A percentile compares a stretch with the other conserved stretches of the same genome.
These are phyloP conservation scores for Phragmites australis DNA, from an alignment of 176 grass and related monocot species.

Conservation along the genomic window DNA sequence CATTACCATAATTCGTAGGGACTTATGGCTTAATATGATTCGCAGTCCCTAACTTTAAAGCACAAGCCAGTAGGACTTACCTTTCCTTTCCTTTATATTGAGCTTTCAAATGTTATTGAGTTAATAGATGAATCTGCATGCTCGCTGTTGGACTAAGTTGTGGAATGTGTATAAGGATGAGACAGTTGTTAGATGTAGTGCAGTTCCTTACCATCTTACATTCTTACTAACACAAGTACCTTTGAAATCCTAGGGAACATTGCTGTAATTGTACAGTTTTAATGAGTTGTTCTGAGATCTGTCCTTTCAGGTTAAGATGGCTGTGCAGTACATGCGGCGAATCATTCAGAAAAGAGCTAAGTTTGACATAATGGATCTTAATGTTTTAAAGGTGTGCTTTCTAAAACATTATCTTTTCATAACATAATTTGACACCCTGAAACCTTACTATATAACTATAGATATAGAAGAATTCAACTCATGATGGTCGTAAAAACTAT, in stretches of 20 bases:
- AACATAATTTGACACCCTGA: background rate
- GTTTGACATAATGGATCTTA: conserved; percentile 97
- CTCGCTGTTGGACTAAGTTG: background rate
- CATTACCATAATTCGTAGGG: background rate
- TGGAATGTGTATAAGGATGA: background rate
- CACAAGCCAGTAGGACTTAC: background rate
- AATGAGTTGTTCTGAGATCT: conserved; percentile 5
- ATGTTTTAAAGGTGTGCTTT: conserved; percentile 73
- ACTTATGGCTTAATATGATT: conserved; percentile 1
- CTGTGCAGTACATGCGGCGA: conserved; percentile 87
- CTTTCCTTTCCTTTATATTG: conserved; percentile 23
- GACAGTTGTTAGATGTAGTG: conserved; percentile 23
- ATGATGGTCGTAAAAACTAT: background rate
- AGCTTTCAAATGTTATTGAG: conserved; percentile 9
- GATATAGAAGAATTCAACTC: conserved; percentile 2
- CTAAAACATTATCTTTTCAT: conserved; percentile 18
- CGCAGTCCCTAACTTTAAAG: background rate
- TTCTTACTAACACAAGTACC: conserved; percentile 13
- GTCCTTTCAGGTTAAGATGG: conserved; percentile 81
- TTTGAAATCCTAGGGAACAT: background rate
- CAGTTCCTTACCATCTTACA: conserved; percentile 15
- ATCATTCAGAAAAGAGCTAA: conserved; percentile 95
- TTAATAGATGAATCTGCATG: conserved; percentile 27
- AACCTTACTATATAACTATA: conserved; percentile 5
- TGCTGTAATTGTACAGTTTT: conserved; percentile 19